Evolutionary conservation across 1,139 yeast species (phyloP).

Genomic region (Debaryomyces fabryi): DNA sequence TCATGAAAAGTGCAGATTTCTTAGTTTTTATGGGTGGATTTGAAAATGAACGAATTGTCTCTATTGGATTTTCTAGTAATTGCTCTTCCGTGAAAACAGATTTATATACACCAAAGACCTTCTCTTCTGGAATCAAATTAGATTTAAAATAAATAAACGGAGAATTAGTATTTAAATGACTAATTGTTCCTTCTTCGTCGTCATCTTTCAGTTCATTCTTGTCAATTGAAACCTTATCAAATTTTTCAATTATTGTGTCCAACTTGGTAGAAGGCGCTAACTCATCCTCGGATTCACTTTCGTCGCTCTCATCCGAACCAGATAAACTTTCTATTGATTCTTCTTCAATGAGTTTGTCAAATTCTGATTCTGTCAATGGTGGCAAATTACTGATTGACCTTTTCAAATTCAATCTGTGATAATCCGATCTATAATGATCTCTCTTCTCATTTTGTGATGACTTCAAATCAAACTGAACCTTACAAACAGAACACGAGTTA

Average conservation of each 20-base stretch:
- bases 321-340: slow-evolving; percentile 61
- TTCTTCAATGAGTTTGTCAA: slow-evolving; percentile 56
- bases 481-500: slow-evolving; percentile 19
- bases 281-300: slow-evolving; percentile 24
- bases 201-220: slow-evolving; percentile 12
- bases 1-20: slow-evolving; percentile 81
- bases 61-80: slow-evolving; percentile 40
- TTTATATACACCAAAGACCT: slow-evolving; percentile 72
- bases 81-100: slow-evolving; percentile 51
- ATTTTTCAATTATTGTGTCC: slow-evolving; percentile 38
- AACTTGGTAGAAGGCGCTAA: slow-evolving; percentile 17
- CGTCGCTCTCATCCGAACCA: slow-evolving; percentile 40
- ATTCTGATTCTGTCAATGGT: slow-evolving; percentile 58
- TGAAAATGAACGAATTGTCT: slow-evolving; percentile 41
- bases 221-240: slow-evolving; percentile 16
- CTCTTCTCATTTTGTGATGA: slow-evolving; percentile 29
- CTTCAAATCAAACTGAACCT: neutral
- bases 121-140: slow-evolving; percentile 40
- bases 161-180: slow-evolving; percentile 64
- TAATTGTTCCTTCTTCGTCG: slow-evolving; percentile 38
- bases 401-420: slow-evolving; percentile 62
- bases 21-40: slow-evolving; percentile 21
- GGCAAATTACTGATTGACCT: slow-evolving; percentile 50
- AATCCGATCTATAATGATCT: slow-evolving; percentile 63
- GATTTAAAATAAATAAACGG: slow-evolving; percentile 64